Evolutionary conservation across 805 yeast genomes (phyloP), one percentile per base, ranked within the genome.

Genomic region (Cyberlindnera euphorbiiphila): DNA sequence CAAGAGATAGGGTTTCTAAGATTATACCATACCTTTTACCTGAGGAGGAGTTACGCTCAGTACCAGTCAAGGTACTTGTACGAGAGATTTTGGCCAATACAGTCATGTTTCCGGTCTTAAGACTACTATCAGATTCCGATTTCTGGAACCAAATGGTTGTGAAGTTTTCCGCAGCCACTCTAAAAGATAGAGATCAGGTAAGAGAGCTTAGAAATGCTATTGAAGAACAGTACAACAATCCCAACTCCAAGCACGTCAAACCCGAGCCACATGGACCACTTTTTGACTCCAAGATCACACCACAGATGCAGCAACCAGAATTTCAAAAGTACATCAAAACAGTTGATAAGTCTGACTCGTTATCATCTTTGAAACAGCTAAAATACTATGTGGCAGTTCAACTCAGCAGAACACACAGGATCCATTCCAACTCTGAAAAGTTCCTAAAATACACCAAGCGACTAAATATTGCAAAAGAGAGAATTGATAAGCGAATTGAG

Each of bases 161-260:
- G 9, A 71, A 72, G 35, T 56, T 72, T 2, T 73, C 84, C 2
- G 80, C 86, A 4, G 71, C 71, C 21, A 72, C 82, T 10, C 64
- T 89, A 54, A 78, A 78, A 45, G 94, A 86, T 51, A 65, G 88
- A 38, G 73, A 73, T 25, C 86, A 85, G 51, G 94, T 88, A 1
- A 74, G 80, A 42, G 73, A 78, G 46, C 69, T 89, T 16, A 63
- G 95, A 43, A 76, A 72, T 16, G 84, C 85, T 1, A 62, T 88
- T 24, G 81, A 80, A 44, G 72, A 76, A 43, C 93, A 87, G 50
- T 68, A 83, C 18, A 33, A 34, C 12, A 39, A 45, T n/a, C 47
- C 47, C 5, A 22, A 34, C 27, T 17, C 39, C 10, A 41, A 34
- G 16, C 23, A 9, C 11, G 22, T 21, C 22, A 47, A 25, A 14